These are phyloP conservation scores for Ceratobasidium sp. DNA, from an alignment of 1,284 basidiomycete genomes.

Conservation along the genomic window DNA sequence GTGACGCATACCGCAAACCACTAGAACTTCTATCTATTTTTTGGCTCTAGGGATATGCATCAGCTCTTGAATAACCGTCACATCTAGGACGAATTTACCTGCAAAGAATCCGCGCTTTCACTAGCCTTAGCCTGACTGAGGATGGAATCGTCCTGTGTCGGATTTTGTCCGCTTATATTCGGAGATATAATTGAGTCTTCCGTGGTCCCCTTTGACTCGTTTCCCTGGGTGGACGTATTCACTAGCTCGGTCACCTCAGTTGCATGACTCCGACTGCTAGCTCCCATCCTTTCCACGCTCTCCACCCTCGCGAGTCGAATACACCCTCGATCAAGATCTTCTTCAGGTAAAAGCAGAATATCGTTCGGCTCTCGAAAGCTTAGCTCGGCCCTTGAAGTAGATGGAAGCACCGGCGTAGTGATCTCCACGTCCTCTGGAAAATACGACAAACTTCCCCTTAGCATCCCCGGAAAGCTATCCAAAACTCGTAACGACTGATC, in stretches of 20 bases:
- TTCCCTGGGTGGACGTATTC: neutral
- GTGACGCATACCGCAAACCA: slow-evolving; percentile 31
- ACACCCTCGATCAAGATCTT: neutral
- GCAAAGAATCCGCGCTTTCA: slow-evolving; percentile 17
- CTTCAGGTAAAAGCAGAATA: slow-evolving; percentile 20
- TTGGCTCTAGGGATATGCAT: neutral
- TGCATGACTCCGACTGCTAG: neutral
- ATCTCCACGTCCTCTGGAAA: slow-evolving; percentile 35
- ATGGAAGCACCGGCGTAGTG: slow-evolving; percentile 5
- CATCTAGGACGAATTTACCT: neutral
- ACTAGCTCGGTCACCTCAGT: neutral
- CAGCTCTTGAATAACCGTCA: neutral
- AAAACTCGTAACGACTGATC: slow-evolving; percentile 16
- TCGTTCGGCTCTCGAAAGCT: slow-evolving; percentile 21
- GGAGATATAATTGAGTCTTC: slow-evolving; percentile 36
- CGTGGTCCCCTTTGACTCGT: neutral
- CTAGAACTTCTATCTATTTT: slow-evolving; percentile 30
- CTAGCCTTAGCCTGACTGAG: neutral
- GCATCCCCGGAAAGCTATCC: slow-evolving; percentile 26
- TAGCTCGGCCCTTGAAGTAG: neutral
- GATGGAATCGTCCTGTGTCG: slow-evolving; percentile 7
- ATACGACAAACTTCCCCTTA: slow-evolving; percentile 29
- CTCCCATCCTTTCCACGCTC: neutral
- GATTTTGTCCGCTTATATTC: slow-evolving; percentile 4
- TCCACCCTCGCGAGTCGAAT: slow-evolving; percentile 19